A percentile compares a stretch with the other conserved stretches of the same genome.
These are phyloP conservation scores for Spathaspora sp. DNA, from an alignment of 1,139 yeast species.

Conservation along the genomic window DNA sequence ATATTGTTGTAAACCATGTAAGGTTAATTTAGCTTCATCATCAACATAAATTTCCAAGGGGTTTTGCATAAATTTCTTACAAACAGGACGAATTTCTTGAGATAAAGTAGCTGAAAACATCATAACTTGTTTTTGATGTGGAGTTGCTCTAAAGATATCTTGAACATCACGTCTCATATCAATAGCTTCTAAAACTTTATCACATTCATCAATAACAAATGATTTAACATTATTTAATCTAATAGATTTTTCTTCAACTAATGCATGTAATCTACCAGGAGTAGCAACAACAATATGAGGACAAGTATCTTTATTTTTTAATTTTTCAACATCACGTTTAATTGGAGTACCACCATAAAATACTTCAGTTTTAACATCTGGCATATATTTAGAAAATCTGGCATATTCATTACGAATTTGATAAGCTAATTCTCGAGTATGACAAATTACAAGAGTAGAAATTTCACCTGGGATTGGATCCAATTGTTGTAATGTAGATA, in stretches of 20 bases:
- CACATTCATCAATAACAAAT: conserved; percentile 97
- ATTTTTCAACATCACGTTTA: conserved; percentile 79
- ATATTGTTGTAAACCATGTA: conserved; percentile 98
- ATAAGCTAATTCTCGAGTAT: conserved; percentile 97
- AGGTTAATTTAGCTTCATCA: conserved; percentile 94
- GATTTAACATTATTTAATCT: conserved; percentile 89
- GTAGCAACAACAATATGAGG: conserved; percentile 98
- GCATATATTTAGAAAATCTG: conserved; percentile 97
- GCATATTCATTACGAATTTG: conserved; percentile 97
- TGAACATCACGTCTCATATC: conserved; percentile 99
- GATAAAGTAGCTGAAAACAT: conserved; percentile 98
- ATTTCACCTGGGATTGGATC: conserved; percentile 98
- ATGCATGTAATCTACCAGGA: conserved; percentile 95
- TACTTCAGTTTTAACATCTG: conserved; percentile 95
- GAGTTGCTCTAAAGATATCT: conserved; percentile 96
- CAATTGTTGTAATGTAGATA: conserved; percentile 93
- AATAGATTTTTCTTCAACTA: conserved; percentile 86
- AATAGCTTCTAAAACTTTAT: conserved; percentile 87
- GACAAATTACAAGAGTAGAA: conserved; percentile 91
- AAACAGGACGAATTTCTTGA: conserved; percentile 92
- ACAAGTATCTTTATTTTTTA: conserved; percentile 90
- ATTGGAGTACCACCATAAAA: conserved; percentile 96
- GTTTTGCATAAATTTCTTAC: conserved; percentile 97
- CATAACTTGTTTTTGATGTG: conserved; percentile 98
- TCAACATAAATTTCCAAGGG: conserved; percentile 97